Evolutionary conservation across 805 yeast genomes (phyloP), one percentile per base, ranked within the genome.

Genomic region (Starmera pachycereana): DNA sequence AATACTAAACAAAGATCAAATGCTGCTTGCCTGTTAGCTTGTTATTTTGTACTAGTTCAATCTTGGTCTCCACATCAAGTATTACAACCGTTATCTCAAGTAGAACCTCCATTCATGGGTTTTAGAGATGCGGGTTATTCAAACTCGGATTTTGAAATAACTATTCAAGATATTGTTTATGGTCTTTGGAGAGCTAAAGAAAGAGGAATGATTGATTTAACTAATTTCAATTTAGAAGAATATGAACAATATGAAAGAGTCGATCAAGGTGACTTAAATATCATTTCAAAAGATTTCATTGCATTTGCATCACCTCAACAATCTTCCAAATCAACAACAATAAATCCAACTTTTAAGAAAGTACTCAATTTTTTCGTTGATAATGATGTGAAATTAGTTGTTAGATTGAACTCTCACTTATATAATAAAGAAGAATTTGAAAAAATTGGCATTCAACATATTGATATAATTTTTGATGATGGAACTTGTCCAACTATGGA

Each of bases 1-100:
- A 78, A 84, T 29, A 76, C 95, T 1, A 78, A 81, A 45, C 81
- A 81, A 48, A 65, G 98, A 52, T 79, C 97, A 7, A 92, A 92
- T 55, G 94, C 97, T 13, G 97, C 97, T 4, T 88, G 97, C 60
- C 68, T 92, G 46, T 67, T 92, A 38, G 86, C 96, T 48, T 87
- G 97, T 54, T 92, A 92, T 62, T 88, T 92, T 97, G 74, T 92
- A 1, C 63, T 92, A 40, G 90, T 92, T 13, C 98, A 92, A 58
- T 81, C 87, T 12, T 92, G 98, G 98, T 87, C 97, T 1, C 98
- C 98, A 0, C 98, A 92, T 61, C 92, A 92, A 60, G 98, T 89
- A 0, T 63, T 92, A 47, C 97, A 95, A 44, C 98, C 98, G 1
- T 74, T 92, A 40, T 77, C 92, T 1, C 97, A 92, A 60, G 76